Percentiles rank a stretch among this genome's conserved stretches.
Evolutionary conservation across 176 grass and related monocot genomes (phyloP).

Genomic region (Aegilops sharonensis): DNA sequence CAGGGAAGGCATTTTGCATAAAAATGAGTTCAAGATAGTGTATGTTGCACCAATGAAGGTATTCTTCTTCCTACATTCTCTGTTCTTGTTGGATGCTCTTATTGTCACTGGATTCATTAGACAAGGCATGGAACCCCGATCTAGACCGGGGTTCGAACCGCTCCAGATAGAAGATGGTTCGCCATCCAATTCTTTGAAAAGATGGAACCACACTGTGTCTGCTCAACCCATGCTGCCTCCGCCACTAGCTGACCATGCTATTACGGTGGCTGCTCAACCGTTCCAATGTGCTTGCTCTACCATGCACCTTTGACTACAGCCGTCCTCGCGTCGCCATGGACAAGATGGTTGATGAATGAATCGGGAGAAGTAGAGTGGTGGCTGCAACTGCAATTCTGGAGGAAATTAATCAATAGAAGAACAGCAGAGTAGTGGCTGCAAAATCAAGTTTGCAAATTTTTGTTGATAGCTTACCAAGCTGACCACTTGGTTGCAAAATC

Average conservation of each 20-base stretch:
- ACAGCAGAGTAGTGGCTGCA: not conserved
- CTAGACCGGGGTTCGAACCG: not conserved
- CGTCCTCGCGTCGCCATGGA: not conserved
- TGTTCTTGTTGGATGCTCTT: constrained; percentile 3
- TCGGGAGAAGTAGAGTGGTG: not conserved
- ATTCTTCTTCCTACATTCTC: constrained; percentile 26
- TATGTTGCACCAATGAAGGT: constrained; percentile 99
- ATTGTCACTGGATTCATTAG: not conserved
- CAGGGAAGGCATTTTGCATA: constrained; percentile 91
- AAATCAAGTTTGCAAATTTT: not conserved
- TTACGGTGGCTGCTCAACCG: not conserved
- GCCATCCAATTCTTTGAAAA: not conserved
- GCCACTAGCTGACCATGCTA: not conserved
- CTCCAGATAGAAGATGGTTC: not conserved
- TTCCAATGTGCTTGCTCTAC: not conserved
- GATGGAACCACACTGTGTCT: not conserved
- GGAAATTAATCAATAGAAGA: not conserved
- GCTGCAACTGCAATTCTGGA: not conserved
- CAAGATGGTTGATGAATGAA: not conserved
- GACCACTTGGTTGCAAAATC: not conserved
- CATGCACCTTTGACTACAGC: not conserved
- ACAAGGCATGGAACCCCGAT: not conserved
- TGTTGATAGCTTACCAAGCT: too few relatives aligned
- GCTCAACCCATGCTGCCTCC: not conserved
- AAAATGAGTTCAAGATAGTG: constrained; percentile 98